Base-by-base conservation (phyloP, 441 rosid species). In the Sinapis alba region DNA sequence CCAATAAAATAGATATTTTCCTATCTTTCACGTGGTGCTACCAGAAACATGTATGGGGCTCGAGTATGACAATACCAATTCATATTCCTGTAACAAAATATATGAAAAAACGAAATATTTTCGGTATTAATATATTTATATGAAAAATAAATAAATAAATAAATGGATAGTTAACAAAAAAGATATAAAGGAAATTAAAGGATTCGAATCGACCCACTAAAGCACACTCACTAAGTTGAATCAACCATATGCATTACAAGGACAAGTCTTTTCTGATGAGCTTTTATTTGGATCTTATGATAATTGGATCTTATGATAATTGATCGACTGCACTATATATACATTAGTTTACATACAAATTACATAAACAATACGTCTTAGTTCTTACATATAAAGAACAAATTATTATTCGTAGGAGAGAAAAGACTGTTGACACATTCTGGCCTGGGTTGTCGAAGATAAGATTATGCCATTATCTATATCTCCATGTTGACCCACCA, bases 231-330 rank as follows among this genome's bases (percentile, higher is more conserved):
- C 72, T 45, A 71, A 61, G 60, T 67, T 60, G 60, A 38, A 60
- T 57, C 77, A 78, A 72, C 62, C 77, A 78, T 78, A 72, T 72
- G 65, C 78, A 72, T 68, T 72, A 54, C 62, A 72, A 62, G 81
- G 81, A 78, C 78, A 62, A 38, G 81, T 78, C 81, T 78, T 72
- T 67, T 78, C 78, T 7, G 62, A 68, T 68, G 68, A 77, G 26
- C 68, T 54, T 77, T 77, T 41, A 43, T 34, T 72, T 62, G 78
- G 71, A 78, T 78, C 53, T 38, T 73, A 62, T 66, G n/a, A n/a
- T n/a, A n/a, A n/a, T n/a, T n/a, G n/a, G n/a, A n/a, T n/a, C n/a
- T n/a, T 30, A 30, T 30, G 69, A 73, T 67, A 53, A 53, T 26
- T 50, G 16, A 67, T 72, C 6, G 20, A 47, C 16, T 47, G 12